Conservation (phyloP, 306 rosid species). For the Mimosa bimucronata region DNA sequence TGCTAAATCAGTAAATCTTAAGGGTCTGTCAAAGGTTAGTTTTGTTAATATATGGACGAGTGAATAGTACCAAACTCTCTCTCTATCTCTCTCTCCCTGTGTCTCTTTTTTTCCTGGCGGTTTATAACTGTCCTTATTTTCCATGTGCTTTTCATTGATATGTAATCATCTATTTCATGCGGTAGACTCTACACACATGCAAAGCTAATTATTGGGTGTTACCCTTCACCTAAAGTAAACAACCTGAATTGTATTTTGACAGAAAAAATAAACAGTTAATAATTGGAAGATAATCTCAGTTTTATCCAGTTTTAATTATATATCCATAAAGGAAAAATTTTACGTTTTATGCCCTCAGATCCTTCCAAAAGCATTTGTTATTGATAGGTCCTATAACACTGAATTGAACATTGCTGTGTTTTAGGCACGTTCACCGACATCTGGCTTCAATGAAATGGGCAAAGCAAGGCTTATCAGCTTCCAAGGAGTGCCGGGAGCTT, state of each 20-base stretch:
- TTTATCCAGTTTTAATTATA: background rate
- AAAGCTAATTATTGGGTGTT: background rate
- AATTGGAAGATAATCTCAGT: background rate
- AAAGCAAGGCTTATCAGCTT: constrained; percentile 32
- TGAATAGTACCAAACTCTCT: constrained; percentile 4
- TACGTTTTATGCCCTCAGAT: constrained; percentile 18
- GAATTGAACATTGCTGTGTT: constrained; percentile 17
- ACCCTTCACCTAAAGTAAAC: background rate
- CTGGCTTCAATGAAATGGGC: constrained; percentile 31
- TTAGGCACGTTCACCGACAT: constrained; percentile 42
- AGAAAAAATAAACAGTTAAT: background rate
- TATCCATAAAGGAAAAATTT: background rate
- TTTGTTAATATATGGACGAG: constrained; percentile 5
- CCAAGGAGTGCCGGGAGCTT: constrained; percentile 32
- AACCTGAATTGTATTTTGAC: background rate
- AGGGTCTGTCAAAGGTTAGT: background rate
- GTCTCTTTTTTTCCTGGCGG: background rate
- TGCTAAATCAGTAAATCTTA: background rate
- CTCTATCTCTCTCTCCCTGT: too few relatives aligned
- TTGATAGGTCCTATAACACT: background rate
- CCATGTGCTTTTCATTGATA: background rate
- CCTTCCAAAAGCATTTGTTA: background rate
- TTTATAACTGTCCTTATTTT: background rate
- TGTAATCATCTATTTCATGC: background rate
- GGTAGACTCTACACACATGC: too few relatives aligned